A percentile compares a stretch with the other conserved stretches of the same genome.
phyloP scores from a whole-genome alignment of 768 basidiomycete genomes.

The Mycena floridula region DNA sequence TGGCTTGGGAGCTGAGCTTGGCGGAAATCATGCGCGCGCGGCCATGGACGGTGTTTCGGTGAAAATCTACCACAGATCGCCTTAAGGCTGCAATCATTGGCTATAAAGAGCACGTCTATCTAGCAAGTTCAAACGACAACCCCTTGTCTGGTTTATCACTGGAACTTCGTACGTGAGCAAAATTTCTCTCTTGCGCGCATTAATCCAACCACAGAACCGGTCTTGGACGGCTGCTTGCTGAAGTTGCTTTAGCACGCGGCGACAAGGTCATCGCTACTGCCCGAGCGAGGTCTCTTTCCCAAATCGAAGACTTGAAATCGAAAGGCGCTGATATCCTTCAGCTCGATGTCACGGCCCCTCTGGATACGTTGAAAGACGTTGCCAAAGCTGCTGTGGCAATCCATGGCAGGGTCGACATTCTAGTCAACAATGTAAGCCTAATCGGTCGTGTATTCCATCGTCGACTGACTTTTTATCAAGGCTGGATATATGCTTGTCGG shows the following conservation, averaged over 20 bases:
- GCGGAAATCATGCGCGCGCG: too few relatives aligned
- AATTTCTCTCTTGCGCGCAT: not conserved
- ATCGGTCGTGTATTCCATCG: slow-evolving; percentile 29
- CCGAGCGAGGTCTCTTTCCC: slow-evolving; percentile 28
- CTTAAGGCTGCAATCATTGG: too few relatives aligned
- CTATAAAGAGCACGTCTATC: too few relatives aligned
- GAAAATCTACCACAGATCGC: too few relatives aligned
- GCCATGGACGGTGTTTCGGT: too few relatives aligned
- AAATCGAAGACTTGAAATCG: slow-evolving; percentile 23
- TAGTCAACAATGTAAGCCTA: slow-evolving; percentile 21
- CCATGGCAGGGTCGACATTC: slow-evolving; percentile 16
- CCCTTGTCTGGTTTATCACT: slow-evolving; percentile 22
- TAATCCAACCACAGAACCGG: slow-evolving; percentile 24
- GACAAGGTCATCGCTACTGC: slow-evolving; percentile 46
- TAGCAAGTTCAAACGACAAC: too few relatives aligned
- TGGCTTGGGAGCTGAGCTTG: too few relatives aligned
- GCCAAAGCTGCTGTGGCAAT: slow-evolving; percentile 17
- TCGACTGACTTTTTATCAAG: not conserved
- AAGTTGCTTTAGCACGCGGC: slow-evolving; percentile 35
- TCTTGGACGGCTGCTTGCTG: slow-evolving; percentile 31
- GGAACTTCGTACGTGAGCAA: slow-evolving; percentile 22
- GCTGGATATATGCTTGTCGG: slow-evolving; percentile 31
- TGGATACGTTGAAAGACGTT: slow-evolving; percentile 10
- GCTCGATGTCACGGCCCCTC: slow-evolving; percentile 17
- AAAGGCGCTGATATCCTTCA: slow-evolving; percentile 17